Evolutionary conservation across 805 yeast species (phyloP).

Genomic region (Suhomyces xylopsoci): DNA sequence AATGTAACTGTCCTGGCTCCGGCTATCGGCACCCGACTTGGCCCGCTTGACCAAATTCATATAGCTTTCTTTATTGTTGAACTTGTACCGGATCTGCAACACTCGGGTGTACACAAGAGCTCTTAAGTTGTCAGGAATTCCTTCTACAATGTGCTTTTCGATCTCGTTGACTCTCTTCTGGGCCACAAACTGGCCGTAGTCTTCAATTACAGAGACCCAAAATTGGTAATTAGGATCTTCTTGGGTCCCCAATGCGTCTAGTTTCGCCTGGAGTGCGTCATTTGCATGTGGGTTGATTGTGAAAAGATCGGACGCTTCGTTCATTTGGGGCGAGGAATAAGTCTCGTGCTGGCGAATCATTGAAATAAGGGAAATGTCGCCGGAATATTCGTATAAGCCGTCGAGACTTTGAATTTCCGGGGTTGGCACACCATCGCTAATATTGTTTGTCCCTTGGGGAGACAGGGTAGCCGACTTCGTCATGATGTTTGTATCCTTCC

Average conservation of each 20-base stretch:
- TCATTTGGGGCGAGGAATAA: slow-evolving; percentile 22
- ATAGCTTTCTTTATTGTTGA: slow-evolving; percentile 29
- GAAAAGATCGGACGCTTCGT: slow-evolving; percentile 27
- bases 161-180: slow-evolving; percentile 10
- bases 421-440: neutral
- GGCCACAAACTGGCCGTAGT: slow-evolving; percentile 11
- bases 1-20: slow-evolving; percentile 13
- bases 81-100: slow-evolving; percentile 27
- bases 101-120: slow-evolving; percentile 31
- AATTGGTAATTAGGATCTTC: slow-evolving; percentile 9
- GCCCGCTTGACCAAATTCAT: slow-evolving; percentile 25
- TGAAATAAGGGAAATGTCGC: slow-evolving; percentile 20
- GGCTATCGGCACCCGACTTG: slow-evolving; percentile 3
- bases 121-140: slow-evolving; percentile 31
- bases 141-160: slow-evolving; percentile 22
- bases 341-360: slow-evolving; percentile 23
- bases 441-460: neutral
- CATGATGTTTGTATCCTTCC: neutral
- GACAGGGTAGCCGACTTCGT: neutral
- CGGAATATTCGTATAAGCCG: slow-evolving; percentile 8
- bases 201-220: slow-evolving; percentile 19
- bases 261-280: slow-evolving; percentile 1
- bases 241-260: neutral
- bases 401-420: neutral
- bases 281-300: slow-evolving; percentile 5